Base-by-base conservation (phyloP, 495 filamentous ascomycete genomes). In the Neurospora hispaniola region DNA sequence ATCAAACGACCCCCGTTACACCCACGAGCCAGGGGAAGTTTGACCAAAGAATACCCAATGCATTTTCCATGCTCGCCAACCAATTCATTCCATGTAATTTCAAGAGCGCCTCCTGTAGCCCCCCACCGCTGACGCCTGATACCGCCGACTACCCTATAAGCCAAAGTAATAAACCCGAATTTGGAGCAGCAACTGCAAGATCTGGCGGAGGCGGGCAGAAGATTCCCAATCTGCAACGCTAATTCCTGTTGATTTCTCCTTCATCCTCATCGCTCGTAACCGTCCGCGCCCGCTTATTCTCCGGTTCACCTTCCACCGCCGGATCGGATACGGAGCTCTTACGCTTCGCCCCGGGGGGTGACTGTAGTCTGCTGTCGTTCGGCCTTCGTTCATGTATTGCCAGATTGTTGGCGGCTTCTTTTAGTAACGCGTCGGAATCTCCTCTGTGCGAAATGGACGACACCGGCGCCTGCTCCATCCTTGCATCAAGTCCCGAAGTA, bases 391-490 rank as follows among this genome's bases (percentile, higher is more conserved):
- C 72, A 69, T 87, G 85, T 14, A 81, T 73, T n/a, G 73, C 74
- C 35, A 82, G 72, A 46, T 83, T 81, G 68, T 86, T 87, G 4
- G 85, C 84, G 9, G 81, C 84, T 71, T 79, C 82, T 74, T 87
- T 87, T 12, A 87, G 79, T 10, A 76, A 77, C 4, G 77, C 78
- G 70, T 86, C 84, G 16, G 83, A 85, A 68, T 85, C 83, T 39
- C 84, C 84, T 12, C 80, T 78, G 39, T 70, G 75, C 4, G 59
- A 40, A 41, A 79, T 78, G 20, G 77, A 79, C 18, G 71, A 41
- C 48, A 16, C 54, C 54, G 54, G 54, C 27, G 14, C 54, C 27
- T 66, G 54, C 27, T 35, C 54, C 16, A 27, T 66, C 54, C 27
- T 66, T 66, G 54, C 27, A 35, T 66, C 54, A 12, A 66, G 54